phyloP scores from a whole-genome alignment of 2,329 filamentous ascomycete species.

The Drechslera avenae region DNA sequence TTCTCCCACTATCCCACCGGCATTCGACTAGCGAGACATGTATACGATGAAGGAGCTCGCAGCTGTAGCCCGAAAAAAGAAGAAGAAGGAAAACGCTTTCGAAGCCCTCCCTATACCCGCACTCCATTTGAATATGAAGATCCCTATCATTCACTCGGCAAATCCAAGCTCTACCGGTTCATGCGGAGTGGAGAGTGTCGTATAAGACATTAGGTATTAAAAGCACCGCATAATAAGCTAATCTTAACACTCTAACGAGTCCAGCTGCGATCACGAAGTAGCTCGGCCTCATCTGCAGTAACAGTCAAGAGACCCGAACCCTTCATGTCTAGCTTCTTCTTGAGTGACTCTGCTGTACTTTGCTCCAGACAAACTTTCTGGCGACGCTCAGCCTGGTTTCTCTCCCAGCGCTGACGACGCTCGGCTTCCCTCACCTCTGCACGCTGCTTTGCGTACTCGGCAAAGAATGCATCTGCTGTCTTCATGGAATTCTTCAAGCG shows the following conservation, averaged over 20 bases:
- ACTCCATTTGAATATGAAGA: too few relatives aligned
- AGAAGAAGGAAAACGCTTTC: too few relatives aligned
- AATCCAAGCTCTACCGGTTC: too few relatives aligned
- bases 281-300: slow-evolving; percentile 9
- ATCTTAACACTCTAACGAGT: not conserved
- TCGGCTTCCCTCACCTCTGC: not conserved
- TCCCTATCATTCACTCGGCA: too few relatives aligned
- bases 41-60: too few relatives aligned
- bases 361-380: slow-evolving; percentile 2
- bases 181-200: too few relatives aligned
- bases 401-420: slow-evolving; percentile 4
- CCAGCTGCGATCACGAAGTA: not conserved
- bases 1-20: too few relatives aligned
- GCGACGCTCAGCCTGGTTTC: slow-evolving; percentile 4
- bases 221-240: not conserved
- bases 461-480: slow-evolving; percentile 10
- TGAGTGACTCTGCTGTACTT: not conserved
- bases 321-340: slow-evolving; percentile 10
- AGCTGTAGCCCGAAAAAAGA: too few relatives aligned
- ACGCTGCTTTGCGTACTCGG: not conserved
- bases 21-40: too few relatives aligned
- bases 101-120: too few relatives aligned
- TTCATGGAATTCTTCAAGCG: slow-evolving; percentile 7
- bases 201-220: too few relatives aligned
- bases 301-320: slow-evolving; percentile 10